Percentiles rank a stretch among this genome's conserved stretches.
These are phyloP conservation scores for Papilionanthe hybrid DNA, from an alignment of 116 monocot species.

Conservation along the genomic window DNA sequence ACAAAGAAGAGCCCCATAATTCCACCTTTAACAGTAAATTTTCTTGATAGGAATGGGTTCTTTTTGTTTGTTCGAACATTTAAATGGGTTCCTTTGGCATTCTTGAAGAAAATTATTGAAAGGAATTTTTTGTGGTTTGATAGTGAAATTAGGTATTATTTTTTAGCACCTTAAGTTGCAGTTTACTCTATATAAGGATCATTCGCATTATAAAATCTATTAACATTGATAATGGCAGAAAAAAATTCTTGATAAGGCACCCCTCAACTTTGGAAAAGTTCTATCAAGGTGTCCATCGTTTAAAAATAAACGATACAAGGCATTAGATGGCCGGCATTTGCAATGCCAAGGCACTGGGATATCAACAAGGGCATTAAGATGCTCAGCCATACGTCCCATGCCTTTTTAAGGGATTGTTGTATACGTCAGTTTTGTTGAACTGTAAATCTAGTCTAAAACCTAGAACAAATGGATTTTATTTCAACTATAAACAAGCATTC, in stretches of 20 bases:
- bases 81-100: not conserved
- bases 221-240: too few relatives aligned
- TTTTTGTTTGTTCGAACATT: too few relatives aligned
- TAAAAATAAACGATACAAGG: not conserved
- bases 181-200: not conserved
- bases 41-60: too few relatives aligned
- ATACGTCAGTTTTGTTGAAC: not conserved
- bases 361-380: not conserved
- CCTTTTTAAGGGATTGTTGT: not conserved
- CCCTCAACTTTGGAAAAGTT: not conserved
- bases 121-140: not conserved
- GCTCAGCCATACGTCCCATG: not conserved
- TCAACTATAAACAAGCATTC: not conserved
- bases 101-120: not conserved
- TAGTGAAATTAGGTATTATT: too few relatives aligned
- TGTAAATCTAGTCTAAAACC: not conserved
- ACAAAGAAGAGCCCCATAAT: too few relatives aligned
- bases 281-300: not conserved
- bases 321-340: not conserved
- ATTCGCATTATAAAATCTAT: too few relatives aligned
- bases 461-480: not conserved
- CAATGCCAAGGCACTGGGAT: not conserved
- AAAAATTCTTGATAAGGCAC: not conserved
- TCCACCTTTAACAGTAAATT: too few relatives aligned
- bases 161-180: not conserved